Percentiles rank a stretch among this genome's conserved stretches.
phyloP scores from a whole-genome alignment of 306 rosid species.

The Cucurbita moschata region DNA sequence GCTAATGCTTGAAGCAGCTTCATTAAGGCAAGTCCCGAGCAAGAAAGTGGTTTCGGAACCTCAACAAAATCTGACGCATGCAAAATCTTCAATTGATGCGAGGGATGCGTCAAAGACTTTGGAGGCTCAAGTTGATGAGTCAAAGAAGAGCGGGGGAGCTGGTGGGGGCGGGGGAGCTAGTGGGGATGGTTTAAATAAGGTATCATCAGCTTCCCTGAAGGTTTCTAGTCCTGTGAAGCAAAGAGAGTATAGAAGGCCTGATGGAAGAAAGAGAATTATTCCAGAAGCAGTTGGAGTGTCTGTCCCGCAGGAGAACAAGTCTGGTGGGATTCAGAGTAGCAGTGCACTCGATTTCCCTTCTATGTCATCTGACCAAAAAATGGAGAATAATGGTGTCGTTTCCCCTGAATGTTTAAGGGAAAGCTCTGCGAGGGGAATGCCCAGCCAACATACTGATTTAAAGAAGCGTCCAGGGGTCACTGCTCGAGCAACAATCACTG shows the following conservation, averaged over 20 bases:
- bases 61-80: constrained; percentile 40
- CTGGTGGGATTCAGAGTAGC: constrained; percentile 40
- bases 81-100: constrained; percentile 33
- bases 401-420: constrained; percentile 35
- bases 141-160: constrained; percentile 42
- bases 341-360: constrained; percentile 51
- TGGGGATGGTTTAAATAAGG: constrained; percentile 45
- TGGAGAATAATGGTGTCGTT: constrained; percentile 34
- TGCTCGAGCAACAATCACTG: constrained; percentile 79
- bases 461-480: constrained; percentile 66
- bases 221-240: constrained; percentile 86
- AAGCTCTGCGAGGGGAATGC: constrained; percentile 35
- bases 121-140: constrained; percentile 44
- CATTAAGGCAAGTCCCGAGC: constrained; percentile 52
- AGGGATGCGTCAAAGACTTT: constrained; percentile 29
- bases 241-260: constrained; percentile 92
- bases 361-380: constrained; percentile 35
- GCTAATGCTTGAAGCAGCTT: constrained; percentile 82
- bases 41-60: constrained; percentile 49
- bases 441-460: constrained; percentile 34
- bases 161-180: constrained; percentile 37
- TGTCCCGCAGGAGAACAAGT: constrained; percentile 50
- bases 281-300: constrained; percentile 96
- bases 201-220: constrained; percentile 31
- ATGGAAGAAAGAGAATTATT: constrained; percentile 93